Base-by-base conservation (phyloP, 169 alveolate species). In the Cyclospora cayetanensis region DNA sequence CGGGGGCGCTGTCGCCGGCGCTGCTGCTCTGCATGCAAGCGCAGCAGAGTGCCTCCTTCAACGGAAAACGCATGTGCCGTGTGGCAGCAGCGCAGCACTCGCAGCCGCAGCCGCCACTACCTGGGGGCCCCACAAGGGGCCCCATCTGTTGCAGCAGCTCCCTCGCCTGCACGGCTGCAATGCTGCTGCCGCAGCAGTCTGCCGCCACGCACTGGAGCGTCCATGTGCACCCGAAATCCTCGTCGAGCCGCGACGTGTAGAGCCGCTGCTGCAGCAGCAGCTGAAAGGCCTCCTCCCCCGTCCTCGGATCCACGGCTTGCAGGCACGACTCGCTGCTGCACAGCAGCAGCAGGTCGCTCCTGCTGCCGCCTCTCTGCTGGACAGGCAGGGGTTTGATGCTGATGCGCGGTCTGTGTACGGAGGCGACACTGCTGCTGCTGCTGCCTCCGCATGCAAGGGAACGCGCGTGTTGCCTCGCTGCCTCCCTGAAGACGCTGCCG, bases 211-310 rank as follows among this genome's bases (percentile, higher is more conserved):
- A 20, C 39, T 35, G 37, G 35, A 55, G 1, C 37, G 12, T 18
- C 90, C 90, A 82, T 22, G 39, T 41, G 11, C 41, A 35, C 27
- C 72, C 90, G 60, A 82, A 82, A 27, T 27, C 90, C 50, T 82
- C 90, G 31, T 82, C 77, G 37, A 53, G 20, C 27, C 90, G 29
- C 7, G 90, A 82, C 60, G 90, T 82, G 90, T 82, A 82, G 60
- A 53, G 50, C 29, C 90, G 77, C 63, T 82, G 90, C 35, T 65
- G 90, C 31, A 55, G 29, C 37, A 52, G 90, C 55, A 82, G 77
- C 5, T 53, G 90, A n/a, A 82, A 25, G 27, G 34, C 63, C 35
- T 82, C 76, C 63, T 39, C 35, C 37, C 63, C 90, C 9, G 22
- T 52, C 27, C 27, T 39, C 27, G 39, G 5, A 39, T 82, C 90